phyloP scores from a whole-genome alignment of 305 asterid genomes.

The Fraxinus xanthoxyloides region DNA sequence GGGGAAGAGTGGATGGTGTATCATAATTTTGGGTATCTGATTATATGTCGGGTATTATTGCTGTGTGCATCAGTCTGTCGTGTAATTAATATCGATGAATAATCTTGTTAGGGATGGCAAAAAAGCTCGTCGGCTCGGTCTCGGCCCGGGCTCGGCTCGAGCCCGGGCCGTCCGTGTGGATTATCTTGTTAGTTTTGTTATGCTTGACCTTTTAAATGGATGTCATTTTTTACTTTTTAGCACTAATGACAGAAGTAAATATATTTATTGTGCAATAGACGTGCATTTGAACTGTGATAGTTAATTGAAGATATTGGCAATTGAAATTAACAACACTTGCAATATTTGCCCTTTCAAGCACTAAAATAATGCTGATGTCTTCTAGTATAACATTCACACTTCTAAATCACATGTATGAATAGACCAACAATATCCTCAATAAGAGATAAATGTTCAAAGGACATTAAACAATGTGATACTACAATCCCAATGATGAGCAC shows the following conservation, averaged over 20 bases:
- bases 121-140: too few relatives aligned
- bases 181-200: neutral
- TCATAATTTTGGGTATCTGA: neutral
- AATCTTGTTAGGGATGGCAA: neutral
- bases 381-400: neutral
- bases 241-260: neutral
- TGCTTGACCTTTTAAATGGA: neutral
- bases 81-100: neutral
- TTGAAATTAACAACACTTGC: neutral
- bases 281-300: neutral
- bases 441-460: neutral
- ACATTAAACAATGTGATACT: neutral
- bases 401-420: neutral
- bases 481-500: neutral
- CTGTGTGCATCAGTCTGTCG: neutral
- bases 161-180: too few relatives aligned
- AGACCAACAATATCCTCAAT: neutral
- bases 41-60: neutral
- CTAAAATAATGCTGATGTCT: neutral
- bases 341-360: neutral
- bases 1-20: neutral
- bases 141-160: too few relatives aligned
- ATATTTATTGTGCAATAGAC: neutral
- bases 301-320: neutral
- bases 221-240: neutral